Conservation (phyloP, 306 rosid genomes). For the Ormosia emarginata region DNA sequence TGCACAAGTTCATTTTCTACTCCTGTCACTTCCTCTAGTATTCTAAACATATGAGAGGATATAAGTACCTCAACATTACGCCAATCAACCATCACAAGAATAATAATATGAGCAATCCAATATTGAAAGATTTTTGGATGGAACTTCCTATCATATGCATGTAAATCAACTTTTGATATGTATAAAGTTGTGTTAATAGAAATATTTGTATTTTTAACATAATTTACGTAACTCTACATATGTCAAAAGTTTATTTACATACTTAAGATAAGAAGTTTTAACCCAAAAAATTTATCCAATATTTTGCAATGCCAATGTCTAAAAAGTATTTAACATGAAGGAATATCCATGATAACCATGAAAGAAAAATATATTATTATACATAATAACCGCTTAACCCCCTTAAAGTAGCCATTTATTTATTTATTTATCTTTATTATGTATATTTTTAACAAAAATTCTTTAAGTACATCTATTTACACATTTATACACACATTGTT, state of each 20-base stretch:
- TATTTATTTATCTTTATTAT: not conserved
- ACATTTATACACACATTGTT: no score
- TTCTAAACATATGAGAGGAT: constrained; percentile 39
- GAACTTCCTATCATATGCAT: no score
- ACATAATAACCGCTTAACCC: no score
- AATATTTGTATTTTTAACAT: no score
- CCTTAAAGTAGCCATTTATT: no score
- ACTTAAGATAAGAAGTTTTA: no score
- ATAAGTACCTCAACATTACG: not conserved
- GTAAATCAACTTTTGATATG: no score
- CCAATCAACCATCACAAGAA: not conserved
- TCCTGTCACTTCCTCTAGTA: constrained; percentile 49
- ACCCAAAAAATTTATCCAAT: no score
- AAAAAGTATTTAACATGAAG: not conserved
- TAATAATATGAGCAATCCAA: not conserved
- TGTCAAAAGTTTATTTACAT: no score
- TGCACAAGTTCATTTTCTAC: constrained; percentile 56
- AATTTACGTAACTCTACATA: no score
- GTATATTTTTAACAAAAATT: not conserved
- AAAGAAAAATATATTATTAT: not conserved
- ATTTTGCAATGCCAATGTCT: not conserved
- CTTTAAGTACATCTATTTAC: not conserved
- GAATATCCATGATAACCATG: not conserved
- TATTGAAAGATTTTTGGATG: no score
- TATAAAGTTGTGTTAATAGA: no score